Evolutionary conservation across 1,139 yeast genomes (phyloP).

Genomic region (Candida sp.): DNA sequence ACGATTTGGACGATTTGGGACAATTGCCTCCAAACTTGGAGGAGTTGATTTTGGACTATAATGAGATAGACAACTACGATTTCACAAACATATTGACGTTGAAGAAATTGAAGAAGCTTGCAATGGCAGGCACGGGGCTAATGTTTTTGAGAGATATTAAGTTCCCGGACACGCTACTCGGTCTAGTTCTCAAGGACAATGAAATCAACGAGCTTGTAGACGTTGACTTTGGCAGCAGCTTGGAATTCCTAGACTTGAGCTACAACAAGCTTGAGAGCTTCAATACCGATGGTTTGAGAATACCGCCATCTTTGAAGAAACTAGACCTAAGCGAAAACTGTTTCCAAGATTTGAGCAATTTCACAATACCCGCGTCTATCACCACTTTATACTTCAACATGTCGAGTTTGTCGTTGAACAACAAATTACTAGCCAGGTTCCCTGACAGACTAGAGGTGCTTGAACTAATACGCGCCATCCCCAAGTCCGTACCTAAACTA

Average conservation of each 20-base stretch:
- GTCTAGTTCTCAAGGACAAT: constrained; percentile 20
- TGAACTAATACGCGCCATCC: not conserved
- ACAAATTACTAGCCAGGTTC: constrained; percentile 1
- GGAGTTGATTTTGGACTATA: constrained; percentile 23
- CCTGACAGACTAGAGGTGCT: not conserved
- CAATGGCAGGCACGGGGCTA: constrained; percentile 26
- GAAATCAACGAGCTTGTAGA: constrained; percentile 20
- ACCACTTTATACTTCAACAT: constrained; percentile 2
- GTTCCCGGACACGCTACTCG: constrained; percentile 21
- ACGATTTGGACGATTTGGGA: constrained; percentile 31
- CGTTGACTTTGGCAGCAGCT: constrained; percentile 17
- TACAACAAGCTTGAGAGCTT: constrained; percentile 18
- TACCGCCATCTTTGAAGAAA: constrained; percentile 12
- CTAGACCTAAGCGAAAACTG: constrained; percentile 20
- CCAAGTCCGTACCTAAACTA: not conserved
- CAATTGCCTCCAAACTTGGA: constrained; percentile 20
- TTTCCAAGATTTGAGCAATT: constrained; percentile 11
- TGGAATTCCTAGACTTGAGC: constrained; percentile 18
- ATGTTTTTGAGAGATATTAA: constrained; percentile 18
- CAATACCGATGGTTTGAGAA: constrained; percentile 7
- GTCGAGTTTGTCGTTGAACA: constrained; percentile 2
- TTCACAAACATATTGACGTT: constrained; percentile 22
- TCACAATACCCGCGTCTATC: constrained; percentile 55
- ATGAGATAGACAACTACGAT: constrained; percentile 26
- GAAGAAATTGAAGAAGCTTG: constrained; percentile 18